Base-by-base conservation (phyloP, 1,284 basidiomycete species). In the Sporisorium scitamineum region DNA sequence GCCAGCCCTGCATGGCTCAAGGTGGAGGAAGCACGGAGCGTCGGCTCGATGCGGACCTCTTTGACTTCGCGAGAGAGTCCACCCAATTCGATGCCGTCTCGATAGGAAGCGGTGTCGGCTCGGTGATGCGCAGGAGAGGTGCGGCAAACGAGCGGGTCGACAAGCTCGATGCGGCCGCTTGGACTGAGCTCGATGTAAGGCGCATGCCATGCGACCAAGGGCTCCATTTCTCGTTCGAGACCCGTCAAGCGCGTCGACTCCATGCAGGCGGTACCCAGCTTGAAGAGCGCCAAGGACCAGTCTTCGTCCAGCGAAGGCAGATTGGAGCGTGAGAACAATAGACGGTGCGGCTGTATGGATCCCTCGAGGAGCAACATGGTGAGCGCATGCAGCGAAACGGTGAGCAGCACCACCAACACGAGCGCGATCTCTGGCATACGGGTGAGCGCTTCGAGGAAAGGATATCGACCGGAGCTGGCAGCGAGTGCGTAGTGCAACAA, bases 201-300 rank as follows among this genome's bases (percentile, higher is more conserved):
- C 4, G 57, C 64, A n/a, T 66, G 58, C 54, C 68, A 76, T 10
- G 70, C 69, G 5, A 73, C 58, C 14, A 82, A 61, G 10, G 69
- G 63, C 9, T 71, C 71, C n/a, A 81, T 59, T 51, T 84, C 79
- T 20, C 68, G 61, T 13, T 77, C 72, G 6, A 84, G 31, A 8
- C 82, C 80, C 5, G 75, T 79, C 16, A 82, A 70, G 4, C 78
- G 70, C 3, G 82, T 82, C 45, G 81, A 80, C 51, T 83, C 76
- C 56, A 84, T 76, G 52, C 82, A 84, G 5, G 80, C 78, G 5
- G 81, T 78, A 11, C 81, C 81, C 22, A 84, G 61, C 62, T 83
- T 83, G 74, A 82, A 76, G 6, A 82, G 64, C 1, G 81, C 81
- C 10, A 82, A 20, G 26, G 74, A 71, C 67, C 76, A 84, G 62